Conservation (phyloP, 176 grass and related monocot genomes). For the Olyra latifolia region DNA sequence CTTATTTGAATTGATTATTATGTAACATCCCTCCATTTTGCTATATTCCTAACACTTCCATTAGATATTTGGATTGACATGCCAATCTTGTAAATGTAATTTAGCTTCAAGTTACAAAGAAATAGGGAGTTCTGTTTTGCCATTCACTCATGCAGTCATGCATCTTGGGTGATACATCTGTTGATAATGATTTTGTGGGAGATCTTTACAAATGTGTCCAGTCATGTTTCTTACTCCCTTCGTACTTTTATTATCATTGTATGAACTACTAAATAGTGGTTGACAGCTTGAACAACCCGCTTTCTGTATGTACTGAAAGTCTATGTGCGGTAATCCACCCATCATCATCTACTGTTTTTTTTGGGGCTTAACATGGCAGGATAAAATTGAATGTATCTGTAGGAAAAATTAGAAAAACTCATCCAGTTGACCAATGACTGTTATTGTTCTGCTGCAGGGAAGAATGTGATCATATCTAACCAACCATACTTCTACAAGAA, state of each 20-base stretch:
- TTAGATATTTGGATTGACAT: neutral
- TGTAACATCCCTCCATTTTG: neutral
- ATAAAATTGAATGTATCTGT: conserved; percentile 4
- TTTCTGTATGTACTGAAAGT: neutral
- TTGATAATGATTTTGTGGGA: neutral
- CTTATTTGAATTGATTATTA: conserved; percentile 1
- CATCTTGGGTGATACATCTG: conserved; percentile 1
- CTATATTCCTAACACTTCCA: neutral
- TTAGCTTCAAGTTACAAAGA: conserved; percentile 1
- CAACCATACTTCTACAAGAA: conserved; percentile 98
- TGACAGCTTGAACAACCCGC: neutral
- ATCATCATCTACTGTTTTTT: neutral
- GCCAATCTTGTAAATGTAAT: neutral
- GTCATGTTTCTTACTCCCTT: neutral
- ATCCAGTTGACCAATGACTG: conserved; percentile 21
- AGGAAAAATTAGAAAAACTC: neutral
- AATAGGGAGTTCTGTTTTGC: neutral
- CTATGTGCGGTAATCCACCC: neutral
- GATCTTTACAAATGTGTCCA: conserved; percentile 1
- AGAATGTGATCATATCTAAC: conserved; percentile 91
- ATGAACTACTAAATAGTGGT: conserved; percentile 14
- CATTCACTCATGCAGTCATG: neutral
- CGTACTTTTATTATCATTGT: conserved; percentile 8
- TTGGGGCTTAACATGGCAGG: neutral
- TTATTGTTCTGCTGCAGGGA: conserved; percentile 63